Base-by-base conservation (phyloP, 106 monocot species). In the Narthecium ossifragum region DNA sequence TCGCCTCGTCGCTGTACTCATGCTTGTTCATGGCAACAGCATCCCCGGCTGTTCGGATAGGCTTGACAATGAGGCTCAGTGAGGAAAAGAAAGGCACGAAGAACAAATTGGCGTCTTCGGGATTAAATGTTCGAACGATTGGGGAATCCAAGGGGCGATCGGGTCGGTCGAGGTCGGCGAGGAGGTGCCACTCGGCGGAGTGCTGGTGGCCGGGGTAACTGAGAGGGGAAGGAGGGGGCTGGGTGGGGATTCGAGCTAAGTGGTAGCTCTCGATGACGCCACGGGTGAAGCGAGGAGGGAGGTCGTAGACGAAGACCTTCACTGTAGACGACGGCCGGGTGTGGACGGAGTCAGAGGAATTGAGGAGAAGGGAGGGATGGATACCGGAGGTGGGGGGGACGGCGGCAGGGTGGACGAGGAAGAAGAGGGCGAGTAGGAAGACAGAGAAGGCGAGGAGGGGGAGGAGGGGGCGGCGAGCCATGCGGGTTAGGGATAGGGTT, bases 81-180 rank as follows among this genome's bases (percentile, higher is more conserved):
- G 90, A 90, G 45, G 96, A 96, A 73, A 96, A 86, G 70, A 96
- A 96, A 0, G 96, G 90, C 12, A 96, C 90, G 43, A 76, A 96
- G 65, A 86, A 96, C 54, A 96, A 74, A 32, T 96, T 90, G 0
- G 90, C 94, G 22, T 72, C 64, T 28, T 67, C 75, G 11, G 86
- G 90, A 54, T 90, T 76, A 30, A 23, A 15, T 12, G 77, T 72
- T 8, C 59, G 54, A 43, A 39, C 45, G 13, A 87, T 31, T 5
- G 75, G 75, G 14, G 78, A 86, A 29, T 36, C 22, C 8, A 57
- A 28, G 14, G 34, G 48, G 27, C 73, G 63, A 25, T 62, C 65
- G 18, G 39, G 39, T 12, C 66, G 48, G 48, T 30, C 3, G 32
- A 93, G 72, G 55, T 86, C 83, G 13, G 67, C 18, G 34, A 86